Evolutionary conservation across 305 asterid genomes (phyloP), one percentile per base, ranked within the genome.

Genomic region (Fraxinus velutina): DNA sequence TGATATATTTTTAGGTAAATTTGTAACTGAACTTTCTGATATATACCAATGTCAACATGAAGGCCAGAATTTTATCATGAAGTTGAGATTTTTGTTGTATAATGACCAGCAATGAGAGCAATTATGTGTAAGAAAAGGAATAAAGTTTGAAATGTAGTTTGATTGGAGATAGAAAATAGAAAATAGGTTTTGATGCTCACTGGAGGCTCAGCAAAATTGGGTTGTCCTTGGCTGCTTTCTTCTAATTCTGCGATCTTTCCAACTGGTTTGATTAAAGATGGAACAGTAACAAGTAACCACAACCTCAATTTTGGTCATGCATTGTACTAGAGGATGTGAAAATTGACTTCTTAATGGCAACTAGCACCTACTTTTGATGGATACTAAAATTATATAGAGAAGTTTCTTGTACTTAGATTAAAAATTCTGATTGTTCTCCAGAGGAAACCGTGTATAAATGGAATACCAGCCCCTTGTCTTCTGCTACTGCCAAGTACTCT

Each of bases 361-460:
- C 80, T 57, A 29, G 72, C 60, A 57, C 73, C 37, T 73, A 27
- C 27, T 19, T 9, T 19, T 81, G 57, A 27, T 85, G 60, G 10
- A 81, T 76, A 39, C 78, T 66, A 85, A 79, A 78, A 83, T 60
- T 88, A 88, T 87, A 82, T 78, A 87, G 86, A 73, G 79, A 73
- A 77, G 64, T 62, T 80, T 81, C 78, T 52, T 79, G 83, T 81
- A 73, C 83, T 78, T 78, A 71, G 82, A 75, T 83, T 84, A 77
- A 73, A 72, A 70, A 83, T 74, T 83, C 75, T 75, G 17, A 74
- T 76, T 79, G 52, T 78, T 82, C 79, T 57, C 80, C 75, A 37
- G 77, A 75, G 80, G 76, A 83, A 79, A 76, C 34, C 55, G 75
- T 88, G 91, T 86, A 85, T 78, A 88, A 85, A 85, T 80, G 32